A percentile compares a stretch with the other conserved stretches of the same genome.
Evolutionary conservation across 352 stramenopile genomes (phyloP).

Genomic region (Phytophthora boehmeriae): DNA sequence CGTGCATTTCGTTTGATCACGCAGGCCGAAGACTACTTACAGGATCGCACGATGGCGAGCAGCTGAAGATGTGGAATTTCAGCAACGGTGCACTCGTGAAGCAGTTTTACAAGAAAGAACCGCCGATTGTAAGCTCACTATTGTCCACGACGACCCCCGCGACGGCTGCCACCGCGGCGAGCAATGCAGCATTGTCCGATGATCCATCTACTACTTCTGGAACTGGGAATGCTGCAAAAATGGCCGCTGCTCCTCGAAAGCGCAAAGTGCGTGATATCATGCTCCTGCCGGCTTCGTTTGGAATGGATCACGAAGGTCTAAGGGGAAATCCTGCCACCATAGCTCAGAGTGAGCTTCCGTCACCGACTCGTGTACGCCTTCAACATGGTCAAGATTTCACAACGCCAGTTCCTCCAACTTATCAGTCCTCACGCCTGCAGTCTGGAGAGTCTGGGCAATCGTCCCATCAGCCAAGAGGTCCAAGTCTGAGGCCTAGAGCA

Average conservation of each 20-base stretch:
- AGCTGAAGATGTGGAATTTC: constrained; percentile 92
- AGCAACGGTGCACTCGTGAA: constrained; percentile 87
- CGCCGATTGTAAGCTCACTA: constrained; percentile 23
- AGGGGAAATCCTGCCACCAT: constrained; percentile 36
- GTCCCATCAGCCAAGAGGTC: constrained; percentile 9
- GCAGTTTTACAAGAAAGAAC: constrained; percentile 77
- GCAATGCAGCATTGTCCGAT: constrained; percentile 15
- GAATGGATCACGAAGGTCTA: constrained; percentile 60
- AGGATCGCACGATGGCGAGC: constrained; percentile 73
- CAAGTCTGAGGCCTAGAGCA: constrained; percentile 14
- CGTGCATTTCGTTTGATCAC: constrained; percentile 83
- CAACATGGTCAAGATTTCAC: constrained; percentile 31
- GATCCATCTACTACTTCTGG: constrained; percentile 8
- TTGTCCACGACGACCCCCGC: constrained; percentile 29
- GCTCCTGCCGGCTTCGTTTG: constrained; percentile 62
- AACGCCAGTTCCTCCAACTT: constrained; percentile 12
- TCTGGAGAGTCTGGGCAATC: constrained; percentile 5
- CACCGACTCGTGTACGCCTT: constrained; percentile 47
- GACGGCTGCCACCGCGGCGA: constrained; percentile 25
- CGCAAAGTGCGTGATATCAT: constrained; percentile 69
- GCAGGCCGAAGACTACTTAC: constrained; percentile 81
- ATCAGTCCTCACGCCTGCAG: constrained; percentile 3
- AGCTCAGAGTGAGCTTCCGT: constrained; percentile 51
- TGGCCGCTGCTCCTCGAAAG: constrained; percentile 24
- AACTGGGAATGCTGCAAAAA: constrained; percentile 7